Base-by-base conservation (phyloP, 2,329 filamentous ascomycete genomes). In the Rachicladosporium sp. region DNA sequence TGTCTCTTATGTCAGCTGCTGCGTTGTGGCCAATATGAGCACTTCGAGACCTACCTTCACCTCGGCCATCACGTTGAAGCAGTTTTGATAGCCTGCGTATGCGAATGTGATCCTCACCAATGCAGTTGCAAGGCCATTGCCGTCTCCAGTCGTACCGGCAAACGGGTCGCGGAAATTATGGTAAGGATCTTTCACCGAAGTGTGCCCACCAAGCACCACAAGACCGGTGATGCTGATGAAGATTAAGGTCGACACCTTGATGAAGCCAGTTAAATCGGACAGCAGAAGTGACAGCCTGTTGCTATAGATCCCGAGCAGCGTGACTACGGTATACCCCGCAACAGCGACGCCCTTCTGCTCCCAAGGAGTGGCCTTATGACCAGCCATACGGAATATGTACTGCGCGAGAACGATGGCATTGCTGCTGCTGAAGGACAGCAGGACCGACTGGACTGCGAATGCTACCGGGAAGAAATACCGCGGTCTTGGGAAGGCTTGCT, bases 281-380 rank as follows among this genome's bases (percentile, higher is more conserved):
- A 73, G 50, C 50, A 65, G 66, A 3, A 76, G 66, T 0, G 74
- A 76, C 47, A 67, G 73, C 40, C 68, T 71, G 36, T 76, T 81
- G 42, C 74, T 69, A 7, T 70, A 68, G 4, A 72, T 53, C 4
- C 71, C 57, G 13, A 19, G 29, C 1, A 71, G 63, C 2, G 48
- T 43, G 4, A 76, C 75, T 0, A 78, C 50, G 0, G 72, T 78
- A 48, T 81, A 82, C 0, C 68, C 71, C 1, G 73, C 77, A 13
- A 82, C 60, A 0, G 79, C 79, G 2, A 81, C 70, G 1, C 78
- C 79, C 51, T 82, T 81, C 37, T 73, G 54, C 50, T 82, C 64
- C 80, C 78, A 83, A 10, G 64, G 60, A 0, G 69, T 69, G 0
- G 74, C 70, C 0, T 55, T 57, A 1, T 62, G 54, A 0, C 67